These are phyloP conservation scores for Przewalskia tangutica DNA, from an alignment of 257 asterid species.

Conservation along the genomic window DNA sequence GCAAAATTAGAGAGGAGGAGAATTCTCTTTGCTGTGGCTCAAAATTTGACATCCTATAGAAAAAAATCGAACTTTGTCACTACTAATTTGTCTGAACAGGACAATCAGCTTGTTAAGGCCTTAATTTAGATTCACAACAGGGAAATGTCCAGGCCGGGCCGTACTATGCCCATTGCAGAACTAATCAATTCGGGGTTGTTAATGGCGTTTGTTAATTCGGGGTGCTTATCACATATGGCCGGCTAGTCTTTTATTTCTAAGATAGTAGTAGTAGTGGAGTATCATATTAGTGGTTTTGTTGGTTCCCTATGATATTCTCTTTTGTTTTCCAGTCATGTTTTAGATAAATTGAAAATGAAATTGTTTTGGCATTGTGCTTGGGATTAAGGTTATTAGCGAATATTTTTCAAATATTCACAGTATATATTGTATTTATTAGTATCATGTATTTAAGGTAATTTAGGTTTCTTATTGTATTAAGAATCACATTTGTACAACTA, in stretches of 20 bases:
- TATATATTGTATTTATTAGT: too few relatives aligned
- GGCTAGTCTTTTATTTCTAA: neutral
- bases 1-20: neutral
- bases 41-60: neutral
- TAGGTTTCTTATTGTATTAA: too few relatives aligned
- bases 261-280: neutral
- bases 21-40: neutral
- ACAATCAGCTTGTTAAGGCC: neutral
- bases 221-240: neutral
- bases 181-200: too few relatives aligned
- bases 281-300: neutral
- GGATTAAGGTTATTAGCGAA: too few relatives aligned
- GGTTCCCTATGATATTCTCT: neutral
- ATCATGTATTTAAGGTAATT: too few relatives aligned
- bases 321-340: neutral
- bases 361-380: neutral
- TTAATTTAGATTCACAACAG: neutral
- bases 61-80: neutral
- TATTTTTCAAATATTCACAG: too few relatives aligned
- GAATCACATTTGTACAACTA: too few relatives aligned
- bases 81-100: neutral
- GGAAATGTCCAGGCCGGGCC: neutral
- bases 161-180: neutral
- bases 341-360: neutral
- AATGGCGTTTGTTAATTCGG: too few relatives aligned